Evolutionary conservation across 169 alveolate genomes (phyloP), one percentile per base, ranked within the genome.

Genomic region (Babesia bovis): DNA sequence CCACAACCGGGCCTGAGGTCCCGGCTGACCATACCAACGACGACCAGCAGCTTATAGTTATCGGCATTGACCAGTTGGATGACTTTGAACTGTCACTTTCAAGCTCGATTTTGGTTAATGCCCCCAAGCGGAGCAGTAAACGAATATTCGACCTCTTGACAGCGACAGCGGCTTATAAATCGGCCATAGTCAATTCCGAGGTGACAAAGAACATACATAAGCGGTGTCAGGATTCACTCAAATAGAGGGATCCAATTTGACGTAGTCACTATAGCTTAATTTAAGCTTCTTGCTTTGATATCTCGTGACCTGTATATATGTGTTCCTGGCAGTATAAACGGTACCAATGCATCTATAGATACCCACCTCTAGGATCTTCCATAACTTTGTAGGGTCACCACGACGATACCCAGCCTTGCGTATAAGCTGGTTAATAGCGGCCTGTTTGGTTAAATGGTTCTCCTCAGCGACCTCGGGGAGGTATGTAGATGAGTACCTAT

Each of bases 401-500:
- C 78, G 69, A 7, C 82, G 21, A 45, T 66, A 77, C 23, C 85
- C 85, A 15, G 77, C 65, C 63, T 50, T 50, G 3, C 66, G 4
- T 4, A 70, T 61, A 17, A 70, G 70, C 33, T 79, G 78, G 25
- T 70, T 55, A 6, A 79, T 41, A 17, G 87, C 76, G 53, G 23
- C 49, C 19, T 70, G 72, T 50, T 61, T 60, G 19, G 81, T 58
- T 79, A 68, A 28, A 38, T 77, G 70, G 47, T 83, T 83, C 49
- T 83, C 87, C 33, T 59, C 17, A 15, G 92, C 90, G 7, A 85
- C 90, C 35, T 85, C 92, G 13, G 92, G 92, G 44, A 85, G 74
- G 45, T 82, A 85, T 3, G 92, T 85, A 23, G 92, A 67, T 13
- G 87, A 75, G 59, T 85, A 85, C 52, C 85, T 76, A 30, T n/a